These are phyloP conservation scores for Pisolithus tinctorius DNA, from an alignment of 768 basidiomycete genomes.

Conservation along the genomic window DNA sequence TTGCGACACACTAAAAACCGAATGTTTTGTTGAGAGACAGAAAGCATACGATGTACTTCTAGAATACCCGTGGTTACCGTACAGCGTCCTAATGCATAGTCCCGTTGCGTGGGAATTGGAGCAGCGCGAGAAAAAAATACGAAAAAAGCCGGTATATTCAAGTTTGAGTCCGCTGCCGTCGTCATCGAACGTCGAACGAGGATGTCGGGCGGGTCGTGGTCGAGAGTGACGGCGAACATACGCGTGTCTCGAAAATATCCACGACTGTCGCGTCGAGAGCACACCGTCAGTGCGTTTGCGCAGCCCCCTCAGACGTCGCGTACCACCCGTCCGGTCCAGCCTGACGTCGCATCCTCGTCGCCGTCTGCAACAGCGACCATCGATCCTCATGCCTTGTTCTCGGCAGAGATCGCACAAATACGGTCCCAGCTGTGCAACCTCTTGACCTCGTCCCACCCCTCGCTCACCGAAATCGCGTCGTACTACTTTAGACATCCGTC, in stretches of 20 bases:
- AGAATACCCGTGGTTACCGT: too few relatives aligned
- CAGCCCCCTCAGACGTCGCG: conserved; percentile 12
- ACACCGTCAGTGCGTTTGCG: conserved; percentile 38
- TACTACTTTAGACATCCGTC: conserved; percentile 89
- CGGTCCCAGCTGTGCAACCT: conserved; percentile 67
- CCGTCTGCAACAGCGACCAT: conserved; percentile 17
- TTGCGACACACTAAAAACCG: too few relatives aligned
- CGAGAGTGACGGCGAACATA: conserved; percentile 10
- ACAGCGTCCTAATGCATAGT: too few relatives aligned
- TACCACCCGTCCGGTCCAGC: conserved; percentile 10
- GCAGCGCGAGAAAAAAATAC: conserved; percentile 1
- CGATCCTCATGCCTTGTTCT: conserved; percentile 68
- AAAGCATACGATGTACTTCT: too few relatives aligned
- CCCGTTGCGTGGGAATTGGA: too few relatives aligned
- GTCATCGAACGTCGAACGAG: conserved; percentile 6
- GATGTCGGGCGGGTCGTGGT: conserved; percentile 15
- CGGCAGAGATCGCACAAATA: conserved; percentile 64
- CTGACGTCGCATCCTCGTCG: not conserved
- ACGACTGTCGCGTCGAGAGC: conserved; percentile 23
- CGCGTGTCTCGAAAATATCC: not conserved
- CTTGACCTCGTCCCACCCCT: conserved; percentile 84
- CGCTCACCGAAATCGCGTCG: conserved; percentile 79
- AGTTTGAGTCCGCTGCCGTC: not conserved
- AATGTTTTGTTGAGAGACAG: too few relatives aligned
- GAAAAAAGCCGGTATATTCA: not conserved